These are phyloP conservation scores for Chenopodium suecicum DNA, from an alignment of 148 eudicot genomes.

Conservation along the genomic window DNA sequence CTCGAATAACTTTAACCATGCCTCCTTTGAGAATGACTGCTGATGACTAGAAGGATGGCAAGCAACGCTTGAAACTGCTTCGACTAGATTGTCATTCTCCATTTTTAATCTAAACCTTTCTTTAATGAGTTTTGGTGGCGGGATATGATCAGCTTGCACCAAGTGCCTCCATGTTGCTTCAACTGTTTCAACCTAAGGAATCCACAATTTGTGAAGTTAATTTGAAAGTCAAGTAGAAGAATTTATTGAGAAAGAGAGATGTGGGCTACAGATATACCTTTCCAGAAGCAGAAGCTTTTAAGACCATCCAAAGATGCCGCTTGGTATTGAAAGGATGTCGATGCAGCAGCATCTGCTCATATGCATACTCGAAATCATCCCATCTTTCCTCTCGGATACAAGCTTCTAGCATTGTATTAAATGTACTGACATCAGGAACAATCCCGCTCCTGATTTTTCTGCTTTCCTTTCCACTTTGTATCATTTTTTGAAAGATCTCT, in stretches of 20 bases:
- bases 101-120: slow-evolving; percentile 67
- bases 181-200: slow-evolving; percentile 48
- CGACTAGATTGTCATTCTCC: slow-evolving; percentile 42
- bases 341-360: slow-evolving; percentile 57
- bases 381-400: slow-evolving; percentile 48
- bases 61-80: slow-evolving; percentile 56
- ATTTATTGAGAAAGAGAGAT: neutral
- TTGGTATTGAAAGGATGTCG: slow-evolving; percentile 70
- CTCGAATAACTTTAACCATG: slow-evolving; percentile 57
- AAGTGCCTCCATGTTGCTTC: slow-evolving; percentile 82
- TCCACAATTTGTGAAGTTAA: neutral
- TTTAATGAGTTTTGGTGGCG: slow-evolving; percentile 61
- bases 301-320: slow-evolving; percentile 71
- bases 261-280: slow-evolving; percentile 48
- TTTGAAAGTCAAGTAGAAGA: neutral
- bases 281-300: slow-evolving; percentile 66
- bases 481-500: slow-evolving; percentile 52
- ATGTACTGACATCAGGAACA: slow-evolving; percentile 68
- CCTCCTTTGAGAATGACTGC: slow-evolving; percentile 53
- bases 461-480: slow-evolving; percentile 28
- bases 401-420: slow-evolving; percentile 71
- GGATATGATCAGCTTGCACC: slow-evolving; percentile 42
- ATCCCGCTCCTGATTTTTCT: slow-evolving; percentile 37
- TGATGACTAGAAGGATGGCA: slow-evolving; percentile 45
- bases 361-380: slow-evolving; percentile 71